Percentiles rank a stretch among this genome's conserved stretches.
These are phyloP conservation scores for Podila epicladia DNA, from an alignment of 192 early-diverging fungal genomes.

Conservation along the genomic window DNA sequence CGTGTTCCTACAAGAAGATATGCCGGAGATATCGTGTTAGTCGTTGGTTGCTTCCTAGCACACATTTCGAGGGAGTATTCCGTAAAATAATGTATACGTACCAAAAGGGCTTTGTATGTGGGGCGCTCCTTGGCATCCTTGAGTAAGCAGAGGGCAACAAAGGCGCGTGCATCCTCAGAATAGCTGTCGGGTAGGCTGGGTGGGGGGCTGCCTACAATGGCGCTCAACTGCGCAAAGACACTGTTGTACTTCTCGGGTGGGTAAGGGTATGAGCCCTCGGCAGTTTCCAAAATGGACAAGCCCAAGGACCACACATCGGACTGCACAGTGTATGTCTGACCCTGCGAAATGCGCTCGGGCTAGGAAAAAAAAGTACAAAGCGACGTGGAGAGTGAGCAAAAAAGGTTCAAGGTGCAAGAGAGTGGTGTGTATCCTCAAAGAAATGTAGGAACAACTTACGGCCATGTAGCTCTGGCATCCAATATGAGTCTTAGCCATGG, in stretches of 20 bases:
- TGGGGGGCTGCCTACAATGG: constrained; percentile 83
- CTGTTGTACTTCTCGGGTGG: constrained; percentile 70
- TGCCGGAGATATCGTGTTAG: background rate
- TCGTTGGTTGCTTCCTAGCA: background rate
- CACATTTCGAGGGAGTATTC: background rate
- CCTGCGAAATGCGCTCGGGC: constrained; percentile 88
- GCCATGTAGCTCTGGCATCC: constrained; percentile 98
- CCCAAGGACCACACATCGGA: constrained; percentile 97
- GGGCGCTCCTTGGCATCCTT: constrained; percentile 80
- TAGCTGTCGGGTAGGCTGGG: constrained; percentile 79
- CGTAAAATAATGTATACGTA: constrained; percentile 19
- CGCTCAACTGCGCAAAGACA: constrained; percentile 88
- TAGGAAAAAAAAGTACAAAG: constrained; percentile 33
- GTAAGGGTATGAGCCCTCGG: constrained; percentile 84
- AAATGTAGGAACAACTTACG: constrained; percentile 52
- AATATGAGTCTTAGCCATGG: constrained; percentile 92
- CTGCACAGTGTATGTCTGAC: constrained; percentile 81
- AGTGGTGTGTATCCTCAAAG: too few species aligned
- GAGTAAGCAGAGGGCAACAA: constrained; percentile 75
- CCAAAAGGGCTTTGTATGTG: constrained; percentile 78
- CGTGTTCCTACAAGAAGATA: constrained; percentile 58
- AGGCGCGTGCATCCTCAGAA: constrained; percentile 77
- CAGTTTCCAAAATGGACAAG: constrained; percentile 87
- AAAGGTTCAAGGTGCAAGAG: background rate
- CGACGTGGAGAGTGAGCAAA: background rate